Conservation (phyloP, 148 eudicot species). For the Silene latifolia region DNA sequence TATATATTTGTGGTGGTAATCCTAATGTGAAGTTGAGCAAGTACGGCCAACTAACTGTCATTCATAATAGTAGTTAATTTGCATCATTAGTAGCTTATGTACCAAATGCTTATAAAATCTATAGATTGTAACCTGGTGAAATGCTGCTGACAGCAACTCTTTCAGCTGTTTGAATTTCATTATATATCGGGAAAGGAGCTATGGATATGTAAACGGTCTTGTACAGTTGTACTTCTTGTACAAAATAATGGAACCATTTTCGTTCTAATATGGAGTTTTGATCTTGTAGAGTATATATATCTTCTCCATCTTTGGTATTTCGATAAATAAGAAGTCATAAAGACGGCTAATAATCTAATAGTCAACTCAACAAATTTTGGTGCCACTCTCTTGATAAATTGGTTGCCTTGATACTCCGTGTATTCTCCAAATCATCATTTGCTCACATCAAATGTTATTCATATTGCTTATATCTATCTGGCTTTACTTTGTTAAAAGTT, state of each 20-base stretch:
- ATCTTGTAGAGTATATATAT: neutral
- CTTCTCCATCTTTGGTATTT: neutral
- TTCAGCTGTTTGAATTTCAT: neutral
- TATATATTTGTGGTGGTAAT: neutral
- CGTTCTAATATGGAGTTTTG: too few species aligned
- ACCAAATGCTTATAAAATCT: neutral
- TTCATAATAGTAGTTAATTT: neutral
- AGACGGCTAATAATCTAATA: neutral
- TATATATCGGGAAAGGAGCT: conserved; percentile 1
- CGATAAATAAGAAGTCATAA: neutral
- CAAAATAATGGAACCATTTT: neutral
- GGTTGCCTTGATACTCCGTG: neutral
- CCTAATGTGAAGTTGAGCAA: neutral
- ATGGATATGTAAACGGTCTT: neutral
- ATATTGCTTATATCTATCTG: neutral
- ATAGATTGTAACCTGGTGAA: neutral
- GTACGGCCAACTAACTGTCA: neutral
- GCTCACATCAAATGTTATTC: neutral
- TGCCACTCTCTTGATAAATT: neutral
- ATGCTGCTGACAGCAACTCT: neutral
- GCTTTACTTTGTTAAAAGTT: neutral
- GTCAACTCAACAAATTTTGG: neutral
- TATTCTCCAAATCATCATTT: neutral
- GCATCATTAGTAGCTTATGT: neutral
- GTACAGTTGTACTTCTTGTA: neutral